phyloP scores from a whole-genome alignment of 208 protist species.

The Acanthamoeba triangularis region DNA sequence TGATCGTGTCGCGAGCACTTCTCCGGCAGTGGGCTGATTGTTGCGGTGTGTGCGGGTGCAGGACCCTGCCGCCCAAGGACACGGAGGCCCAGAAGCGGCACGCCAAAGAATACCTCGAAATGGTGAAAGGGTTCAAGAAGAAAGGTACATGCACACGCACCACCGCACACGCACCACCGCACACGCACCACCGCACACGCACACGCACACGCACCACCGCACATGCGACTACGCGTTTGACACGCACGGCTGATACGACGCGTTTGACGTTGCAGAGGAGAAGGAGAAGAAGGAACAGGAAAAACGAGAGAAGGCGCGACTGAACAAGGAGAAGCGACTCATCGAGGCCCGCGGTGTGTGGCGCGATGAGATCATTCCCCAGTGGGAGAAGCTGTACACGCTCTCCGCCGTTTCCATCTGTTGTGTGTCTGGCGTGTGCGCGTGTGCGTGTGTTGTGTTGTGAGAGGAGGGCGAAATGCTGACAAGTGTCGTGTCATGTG shows the following conservation, averaged over 20 bases:
- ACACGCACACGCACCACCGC: no score
- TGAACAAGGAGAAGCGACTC: constrained; percentile 60
- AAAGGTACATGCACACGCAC: background rate
- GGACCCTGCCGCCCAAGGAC: constrained; percentile 23
- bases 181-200: no score
- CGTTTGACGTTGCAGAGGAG: background rate
- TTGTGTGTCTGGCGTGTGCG: background rate
- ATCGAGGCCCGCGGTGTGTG: constrained; percentile 8
- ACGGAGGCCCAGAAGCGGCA: constrained; percentile 16
- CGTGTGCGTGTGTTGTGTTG: background rate
- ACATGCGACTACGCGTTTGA: no score
- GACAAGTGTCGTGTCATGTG: background rate
- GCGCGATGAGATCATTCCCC: constrained; percentile 24
- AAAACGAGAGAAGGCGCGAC: background rate
- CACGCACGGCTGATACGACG: background rate
- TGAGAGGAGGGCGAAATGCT: background rate
- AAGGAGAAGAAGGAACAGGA: background rate
- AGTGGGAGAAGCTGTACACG: constrained; percentile 57
- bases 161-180: background rate
- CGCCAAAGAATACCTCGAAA: constrained; percentile 53
- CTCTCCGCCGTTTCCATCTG: background rate
- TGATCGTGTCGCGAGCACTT: background rate
- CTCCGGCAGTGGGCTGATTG: background rate
- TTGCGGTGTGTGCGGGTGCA: background rate
- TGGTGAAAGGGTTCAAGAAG: constrained; percentile 61